These are phyloP conservation scores for Elongisporangium anandrum DNA, from an alignment of 352 stramenopile species.

Conservation along the genomic window DNA sequence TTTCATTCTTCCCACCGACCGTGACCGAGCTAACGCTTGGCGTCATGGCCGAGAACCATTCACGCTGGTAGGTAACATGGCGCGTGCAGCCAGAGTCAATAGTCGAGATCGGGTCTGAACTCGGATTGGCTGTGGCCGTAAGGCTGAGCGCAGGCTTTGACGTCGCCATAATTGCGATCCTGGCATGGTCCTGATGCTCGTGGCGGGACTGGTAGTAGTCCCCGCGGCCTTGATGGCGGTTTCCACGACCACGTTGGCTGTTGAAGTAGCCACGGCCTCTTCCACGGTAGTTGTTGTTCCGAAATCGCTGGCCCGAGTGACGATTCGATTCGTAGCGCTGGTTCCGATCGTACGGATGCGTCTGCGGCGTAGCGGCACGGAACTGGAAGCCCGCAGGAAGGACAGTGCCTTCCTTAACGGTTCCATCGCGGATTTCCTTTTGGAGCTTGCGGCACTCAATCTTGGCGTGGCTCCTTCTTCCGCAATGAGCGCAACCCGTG, in stretches of 20 bases:
- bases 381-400: slow-evolving; percentile 8
- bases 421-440: slow-evolving; percentile 5
- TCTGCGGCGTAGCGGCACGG: too few species aligned
- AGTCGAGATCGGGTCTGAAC: slow-evolving; percentile 4
- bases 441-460: slow-evolving; percentile 11
- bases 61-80: slow-evolving; percentile 4
- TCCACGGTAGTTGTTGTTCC: too few species aligned
- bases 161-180: too few species aligned
- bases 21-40: slow-evolving; percentile 7
- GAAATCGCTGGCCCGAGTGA: too few species aligned
- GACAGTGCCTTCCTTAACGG: slow-evolving; percentile 9
- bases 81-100: slow-evolving; percentile 13
- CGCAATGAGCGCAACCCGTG: slow-evolving; percentile 1
- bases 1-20: slow-evolving; percentile 7
- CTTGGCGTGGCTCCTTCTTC: slow-evolving; percentile 8
- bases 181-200: too few species aligned
- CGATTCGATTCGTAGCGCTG: too few species aligned
- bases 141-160: background rate
- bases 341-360: too few species aligned
- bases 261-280: too few species aligned
- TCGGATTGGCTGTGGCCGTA: background rate
- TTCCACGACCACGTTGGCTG: too few species aligned
- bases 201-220: too few species aligned
- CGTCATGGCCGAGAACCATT: slow-evolving; percentile 4
- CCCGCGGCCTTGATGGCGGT: too few species aligned